phyloP scores from a whole-genome alignment of 78 protist genomes.

The Salpingoeca rosetta region DNA sequence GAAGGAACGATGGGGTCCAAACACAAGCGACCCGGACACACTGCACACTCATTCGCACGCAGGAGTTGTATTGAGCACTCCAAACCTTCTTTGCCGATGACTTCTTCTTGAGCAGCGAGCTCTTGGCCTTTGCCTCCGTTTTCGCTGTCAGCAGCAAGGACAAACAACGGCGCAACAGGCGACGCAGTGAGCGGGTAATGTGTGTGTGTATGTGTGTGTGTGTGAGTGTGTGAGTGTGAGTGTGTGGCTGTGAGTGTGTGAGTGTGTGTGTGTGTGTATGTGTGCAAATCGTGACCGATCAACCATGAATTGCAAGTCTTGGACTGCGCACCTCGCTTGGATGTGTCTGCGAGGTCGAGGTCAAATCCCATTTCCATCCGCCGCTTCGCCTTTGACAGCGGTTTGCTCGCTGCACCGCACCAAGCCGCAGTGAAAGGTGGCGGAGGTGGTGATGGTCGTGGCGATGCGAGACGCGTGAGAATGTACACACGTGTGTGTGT shows the following conservation, averaged over 20 bases:
- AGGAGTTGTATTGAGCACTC: too few species aligned
- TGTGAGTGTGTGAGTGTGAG: neutral
- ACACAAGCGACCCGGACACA: too few species aligned
- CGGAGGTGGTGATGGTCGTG: neutral
- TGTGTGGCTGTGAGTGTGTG: neutral
- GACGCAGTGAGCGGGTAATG: too few species aligned
- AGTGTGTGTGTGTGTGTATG: neutral
- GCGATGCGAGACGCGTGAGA: slow-evolving; percentile 24
- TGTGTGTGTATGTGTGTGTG: too few species aligned
- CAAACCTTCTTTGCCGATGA: too few species aligned
- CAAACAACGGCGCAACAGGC: too few species aligned
- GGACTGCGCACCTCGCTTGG: slow-evolving; percentile 38
- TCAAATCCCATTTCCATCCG: slow-evolving; percentile 32
- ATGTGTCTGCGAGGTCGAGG: slow-evolving; percentile 72
- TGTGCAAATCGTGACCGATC: neutral
- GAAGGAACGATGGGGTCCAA: too few species aligned
- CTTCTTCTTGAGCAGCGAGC: too few species aligned
- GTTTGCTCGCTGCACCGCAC: neutral
- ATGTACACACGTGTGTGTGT: neutral
- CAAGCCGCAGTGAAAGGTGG: neutral
- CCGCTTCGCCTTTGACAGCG: slow-evolving; percentile 13
- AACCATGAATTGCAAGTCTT: slow-evolving; percentile 32
- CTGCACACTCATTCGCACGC: too few species aligned
- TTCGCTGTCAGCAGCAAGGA: too few species aligned
- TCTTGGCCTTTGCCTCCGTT: too few species aligned